Evolutionary conservation across 345 rosid species (phyloP), one percentile per base, ranked within the genome.

Genomic region (Eutrema heterophyllum): DNA sequence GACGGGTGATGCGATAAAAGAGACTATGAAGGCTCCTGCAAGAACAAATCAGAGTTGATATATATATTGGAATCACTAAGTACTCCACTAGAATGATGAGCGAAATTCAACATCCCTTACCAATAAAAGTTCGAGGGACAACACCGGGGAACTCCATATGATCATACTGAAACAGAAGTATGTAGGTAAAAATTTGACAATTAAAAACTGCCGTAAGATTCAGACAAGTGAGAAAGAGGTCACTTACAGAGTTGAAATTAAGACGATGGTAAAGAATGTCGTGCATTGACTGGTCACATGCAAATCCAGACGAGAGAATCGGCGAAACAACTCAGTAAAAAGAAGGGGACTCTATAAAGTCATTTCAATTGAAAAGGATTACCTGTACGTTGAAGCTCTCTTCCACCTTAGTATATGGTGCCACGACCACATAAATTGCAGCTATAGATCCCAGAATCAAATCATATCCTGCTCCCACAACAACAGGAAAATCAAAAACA

Each of bases 361-460:
- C 5, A 21, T 38, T 4, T 9, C 45, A 56, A 26, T 10, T n/a
- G 43, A 40, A 44, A 35, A 18, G 35, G 13, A 55, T 43, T 18
- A 87, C 97, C 95, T 94, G 99, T 65, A 95, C 59, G 68, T 90
- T 92, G 84, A 95, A 95, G 90, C 99, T 92, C 79, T 95, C 99
- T 82, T 95, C 99, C 35, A 95, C 97, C 84, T 95, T 95, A 33
- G 99, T 95, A 73, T 83, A 95, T 13, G 97, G 99, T 36, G 83
- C 85, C 82, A 78, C 74, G 64, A 90, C 45, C 56, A 92, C 90
- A 68, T 90, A 95, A 70, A 88, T 80, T 14, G 92, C 87, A 66
- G 99, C 98, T 5, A 95, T 76, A 15, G 86, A 86, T 62, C 90
- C 98, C 78, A 92, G 80, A 21, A 87, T 73, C 83, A 92, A 52